Conservation (phyloP, 1,284 basidiomycete genomes). For the Chiua sp. region DNA sequence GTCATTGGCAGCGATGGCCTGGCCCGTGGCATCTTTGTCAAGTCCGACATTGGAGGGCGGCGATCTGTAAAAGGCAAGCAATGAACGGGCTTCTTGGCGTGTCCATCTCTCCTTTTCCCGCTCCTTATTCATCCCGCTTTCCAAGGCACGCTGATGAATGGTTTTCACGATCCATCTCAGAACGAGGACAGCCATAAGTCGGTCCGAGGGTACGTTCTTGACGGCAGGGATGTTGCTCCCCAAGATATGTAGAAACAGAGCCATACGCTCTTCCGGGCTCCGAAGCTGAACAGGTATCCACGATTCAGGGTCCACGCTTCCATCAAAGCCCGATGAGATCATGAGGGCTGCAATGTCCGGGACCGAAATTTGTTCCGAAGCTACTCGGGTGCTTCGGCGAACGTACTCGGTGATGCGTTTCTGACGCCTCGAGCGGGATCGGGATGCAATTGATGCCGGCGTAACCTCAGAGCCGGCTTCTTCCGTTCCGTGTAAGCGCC, state of each 20-base stretch:
- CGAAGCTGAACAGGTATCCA: conserved; percentile 49
- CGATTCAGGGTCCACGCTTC: conserved; percentile 31
- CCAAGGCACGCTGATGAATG: conserved; percentile 55
- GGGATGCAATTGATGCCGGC: conserved; percentile 39
- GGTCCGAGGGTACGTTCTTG: conserved; percentile 47
- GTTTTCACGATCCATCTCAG: conserved; percentile 64
- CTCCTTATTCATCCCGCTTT: conserved; percentile 52
- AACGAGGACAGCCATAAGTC: conserved; percentile 55
- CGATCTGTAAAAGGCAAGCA: conserved; percentile 50
- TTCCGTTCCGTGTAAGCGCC: conserved; percentile 53
- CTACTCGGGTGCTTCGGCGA: conserved; percentile 72
- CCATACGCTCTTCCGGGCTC: conserved; percentile 57
- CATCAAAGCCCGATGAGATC: conserved; percentile 40
- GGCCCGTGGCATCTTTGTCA: conserved; percentile 9
- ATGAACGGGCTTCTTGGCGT: conserved; percentile 63
- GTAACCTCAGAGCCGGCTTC: conserved; percentile 16
- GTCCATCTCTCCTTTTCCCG: conserved; percentile 74
- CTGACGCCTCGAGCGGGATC: conserved; percentile 34
- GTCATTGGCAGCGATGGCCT: conserved; percentile 11
- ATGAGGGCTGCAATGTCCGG: conserved; percentile 53
- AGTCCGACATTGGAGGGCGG: background rate
- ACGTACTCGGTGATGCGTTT: conserved; percentile 69
- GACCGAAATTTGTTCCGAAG: conserved; percentile 60
- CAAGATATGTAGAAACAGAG: conserved; percentile 61
- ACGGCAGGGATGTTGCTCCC: conserved; percentile 60